A percentile compares a stretch with the other conserved stretches of the same genome.
Evolutionary conservation across 345 rosid genomes (phyloP).

Genomic region (Turnera subulata): DNA sequence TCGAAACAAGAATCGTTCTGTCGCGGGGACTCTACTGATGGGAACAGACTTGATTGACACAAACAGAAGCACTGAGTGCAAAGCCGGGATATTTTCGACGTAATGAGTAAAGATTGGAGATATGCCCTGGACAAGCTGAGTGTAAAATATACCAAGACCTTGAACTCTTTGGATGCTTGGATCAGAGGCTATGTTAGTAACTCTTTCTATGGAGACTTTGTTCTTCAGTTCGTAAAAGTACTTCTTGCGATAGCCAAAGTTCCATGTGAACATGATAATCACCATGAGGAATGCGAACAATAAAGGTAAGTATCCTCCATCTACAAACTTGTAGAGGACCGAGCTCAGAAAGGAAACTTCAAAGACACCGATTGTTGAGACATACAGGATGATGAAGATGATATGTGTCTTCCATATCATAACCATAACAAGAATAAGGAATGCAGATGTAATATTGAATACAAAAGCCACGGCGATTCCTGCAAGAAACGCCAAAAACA

Average conservation of each 20-base stretch:
- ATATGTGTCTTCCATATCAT: conserved; percentile 50
- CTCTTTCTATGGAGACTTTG: conserved; percentile 26
- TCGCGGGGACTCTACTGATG: conserved; percentile 26
- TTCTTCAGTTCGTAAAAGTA: conserved; percentile 40
- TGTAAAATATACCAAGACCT: conserved; percentile 44
- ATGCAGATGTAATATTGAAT: conserved; percentile 34
- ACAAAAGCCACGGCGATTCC: conserved; percentile 55
- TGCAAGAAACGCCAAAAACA: conserved; percentile 5
- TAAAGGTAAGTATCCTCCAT: conserved; percentile 48
- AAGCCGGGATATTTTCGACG: conserved; percentile 29
- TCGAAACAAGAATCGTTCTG: conserved; percentile 37
- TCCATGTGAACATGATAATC: conserved; percentile 46
- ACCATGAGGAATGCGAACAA: conserved; percentile 29
- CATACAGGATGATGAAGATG: conserved; percentile 25
- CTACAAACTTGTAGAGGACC: conserved; percentile 40
- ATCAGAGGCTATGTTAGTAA: conserved; percentile 12
- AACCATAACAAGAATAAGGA: conserved; percentile 47
- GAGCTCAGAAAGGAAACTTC: conserved; percentile 41
- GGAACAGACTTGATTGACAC: conserved; percentile 42
- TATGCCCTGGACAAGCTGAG: conserved; percentile 40
- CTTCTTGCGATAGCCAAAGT: conserved; percentile 32
- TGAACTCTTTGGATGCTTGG: conserved; percentile 19
- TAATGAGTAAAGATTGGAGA: conserved; percentile 45
- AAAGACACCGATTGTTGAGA: conserved; percentile 18
- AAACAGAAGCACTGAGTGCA: conserved; percentile 41